Percentiles rank a stretch among this genome's conserved stretches.
phyloP scores from a whole-genome alignment of 257 asterid species.

The Solanum sparsipilum region DNA sequence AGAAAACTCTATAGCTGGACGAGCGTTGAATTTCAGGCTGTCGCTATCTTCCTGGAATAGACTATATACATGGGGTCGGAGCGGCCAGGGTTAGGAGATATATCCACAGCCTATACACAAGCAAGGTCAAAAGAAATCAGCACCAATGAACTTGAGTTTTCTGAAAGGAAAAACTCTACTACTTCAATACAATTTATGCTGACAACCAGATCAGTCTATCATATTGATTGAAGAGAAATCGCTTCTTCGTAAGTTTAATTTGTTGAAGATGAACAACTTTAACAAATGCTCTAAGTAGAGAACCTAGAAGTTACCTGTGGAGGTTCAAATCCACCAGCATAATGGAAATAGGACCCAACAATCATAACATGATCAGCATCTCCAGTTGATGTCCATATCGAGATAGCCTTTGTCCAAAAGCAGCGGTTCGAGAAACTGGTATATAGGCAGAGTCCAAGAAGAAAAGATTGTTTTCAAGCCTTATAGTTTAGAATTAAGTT shows the following conservation, averaged over 20 bases:
- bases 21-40: slow-evolving; percentile 25
- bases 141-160: not conserved
- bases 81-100: slow-evolving; percentile 86
- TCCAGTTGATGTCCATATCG: slow-evolving; percentile 96
- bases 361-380: slow-evolving; percentile 86
- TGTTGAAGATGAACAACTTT: not conserved
- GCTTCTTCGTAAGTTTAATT: not conserved
- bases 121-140: not conserved
- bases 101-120: slow-evolving; percentile 58
- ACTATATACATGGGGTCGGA: slow-evolving; percentile 87
- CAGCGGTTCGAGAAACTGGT: slow-evolving; percentile 92
- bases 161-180: not conserved
- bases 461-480: not conserved
- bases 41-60: slow-evolving; percentile 59
- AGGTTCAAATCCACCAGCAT: slow-evolving; percentile 92
- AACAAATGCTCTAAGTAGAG: not conserved
- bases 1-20: not conserved
- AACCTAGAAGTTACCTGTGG: slow-evolving; percentile 57
- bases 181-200: not conserved
- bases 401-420: slow-evolving; percentile 93
- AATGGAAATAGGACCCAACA: slow-evolving; percentile 92
- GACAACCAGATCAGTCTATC: not conserved
- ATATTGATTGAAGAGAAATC: not conserved
- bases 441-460: slow-evolving; percentile 5
- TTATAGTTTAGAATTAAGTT: not conserved